These are phyloP conservation scores for Tilletia indica DNA, from an alignment of 1,284 basidiomycete species.

Conservation along the genomic window DNA sequence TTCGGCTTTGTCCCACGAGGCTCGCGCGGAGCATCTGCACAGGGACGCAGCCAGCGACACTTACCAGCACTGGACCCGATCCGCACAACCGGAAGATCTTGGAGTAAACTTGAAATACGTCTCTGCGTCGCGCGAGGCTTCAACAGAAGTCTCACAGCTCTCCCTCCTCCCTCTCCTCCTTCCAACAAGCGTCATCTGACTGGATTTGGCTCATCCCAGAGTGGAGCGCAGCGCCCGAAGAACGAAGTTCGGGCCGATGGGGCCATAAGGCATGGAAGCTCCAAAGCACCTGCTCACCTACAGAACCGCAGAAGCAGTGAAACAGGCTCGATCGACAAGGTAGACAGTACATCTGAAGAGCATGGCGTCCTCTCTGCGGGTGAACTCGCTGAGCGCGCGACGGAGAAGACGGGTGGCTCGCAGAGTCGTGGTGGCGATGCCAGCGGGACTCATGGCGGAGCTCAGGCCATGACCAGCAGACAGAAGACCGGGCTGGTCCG, in stretches of 20 bases:
- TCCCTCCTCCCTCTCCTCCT: not conserved
- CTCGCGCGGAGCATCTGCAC: not conserved
- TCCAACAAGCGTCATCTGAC: not conserved
- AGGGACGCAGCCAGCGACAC: not conserved
- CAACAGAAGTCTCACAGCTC: not conserved
- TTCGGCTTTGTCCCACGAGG: not conserved
- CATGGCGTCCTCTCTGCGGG: no score
- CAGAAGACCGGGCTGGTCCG: not conserved
- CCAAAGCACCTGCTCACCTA: not conserved
- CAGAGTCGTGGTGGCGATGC: not conserved
- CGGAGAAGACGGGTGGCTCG: not conserved
- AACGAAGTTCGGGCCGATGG: not conserved
- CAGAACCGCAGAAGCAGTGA: not conserved
- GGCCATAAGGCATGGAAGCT: not conserved
- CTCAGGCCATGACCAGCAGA: not conserved
- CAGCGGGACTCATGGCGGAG: not conserved
- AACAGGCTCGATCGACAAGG: not conserved
- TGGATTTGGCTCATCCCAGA: constrained; percentile 1
- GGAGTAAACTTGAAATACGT: not conserved
- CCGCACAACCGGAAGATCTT: not conserved
- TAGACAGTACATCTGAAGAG: not conserved
- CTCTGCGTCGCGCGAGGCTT: not conserved
- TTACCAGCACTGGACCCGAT: not conserved
- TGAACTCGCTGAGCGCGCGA: not conserved
- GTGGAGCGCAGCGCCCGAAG: not conserved